A percentile compares a stretch with the other conserved stretches of the same genome.
Evolutionary conservation across 768 basidiomycete species (phyloP).

Genomic region (Xerocomellus intermedius): DNA sequence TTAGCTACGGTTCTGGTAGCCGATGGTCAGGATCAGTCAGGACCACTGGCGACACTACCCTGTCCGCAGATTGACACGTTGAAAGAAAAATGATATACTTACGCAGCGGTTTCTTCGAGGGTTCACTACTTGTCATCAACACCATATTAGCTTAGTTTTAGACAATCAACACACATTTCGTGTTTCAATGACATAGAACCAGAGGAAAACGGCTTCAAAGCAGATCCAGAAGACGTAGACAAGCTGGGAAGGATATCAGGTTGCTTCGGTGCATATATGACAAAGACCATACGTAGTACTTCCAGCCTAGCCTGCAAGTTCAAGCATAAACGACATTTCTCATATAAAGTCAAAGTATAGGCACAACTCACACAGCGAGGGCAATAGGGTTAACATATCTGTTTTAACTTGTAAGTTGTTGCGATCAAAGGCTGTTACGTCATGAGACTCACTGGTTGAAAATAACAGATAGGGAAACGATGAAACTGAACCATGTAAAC

Average conservation of each 20-base stretch:
- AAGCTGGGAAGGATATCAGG: conserved; percentile 16
- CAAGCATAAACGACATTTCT: background rate
- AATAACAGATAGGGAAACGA: conserved; percentile 37
- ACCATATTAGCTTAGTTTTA: background rate
- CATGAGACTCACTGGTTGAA: conserved; percentile 37
- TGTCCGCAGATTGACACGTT: too few relatives aligned
- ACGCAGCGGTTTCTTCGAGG: conserved; percentile 11
- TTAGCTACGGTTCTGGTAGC: too few relatives aligned
- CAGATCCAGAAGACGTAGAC: conserved; percentile 39
- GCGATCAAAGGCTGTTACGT: background rate
- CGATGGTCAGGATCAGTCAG: too few relatives aligned
- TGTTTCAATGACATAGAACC: conserved; percentile 36
- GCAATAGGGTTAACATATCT: conserved; percentile 36
- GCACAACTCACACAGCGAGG: conserved; percentile 17
- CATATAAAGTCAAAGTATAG: background rate
- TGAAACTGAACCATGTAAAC: conserved; percentile 37
- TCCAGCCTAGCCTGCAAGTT: conserved; percentile 37
- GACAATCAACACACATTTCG: conserved; percentile 22
- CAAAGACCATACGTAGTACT: conserved; percentile 37
- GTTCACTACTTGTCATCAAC: conserved; percentile 1
- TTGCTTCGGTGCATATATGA: background rate
- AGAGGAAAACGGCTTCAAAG: conserved; percentile 39
- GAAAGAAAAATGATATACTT: background rate
- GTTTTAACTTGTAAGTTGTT: conserved; percentile 22
- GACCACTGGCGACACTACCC: too few relatives aligned